phyloP scores from a whole-genome alignment of 352 stramenopile species.

The Pythium brachiatum region DNA sequence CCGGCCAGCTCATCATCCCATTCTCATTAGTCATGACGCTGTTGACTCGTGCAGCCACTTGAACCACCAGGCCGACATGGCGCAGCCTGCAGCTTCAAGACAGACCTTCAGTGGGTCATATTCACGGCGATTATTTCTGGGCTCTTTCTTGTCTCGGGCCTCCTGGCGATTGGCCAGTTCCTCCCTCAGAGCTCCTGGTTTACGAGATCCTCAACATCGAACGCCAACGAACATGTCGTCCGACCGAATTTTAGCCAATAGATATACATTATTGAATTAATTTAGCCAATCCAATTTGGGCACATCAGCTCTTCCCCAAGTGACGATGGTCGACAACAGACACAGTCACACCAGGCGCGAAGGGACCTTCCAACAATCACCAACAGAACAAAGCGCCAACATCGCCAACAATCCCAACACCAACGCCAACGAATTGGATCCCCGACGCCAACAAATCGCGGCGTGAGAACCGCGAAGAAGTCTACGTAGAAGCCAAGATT shows the following conservation, averaged over 20 bases:
- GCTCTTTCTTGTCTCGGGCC: no score
- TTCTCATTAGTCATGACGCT: no score
- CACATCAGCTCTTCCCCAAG: background rate
- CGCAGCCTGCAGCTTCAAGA: no score
- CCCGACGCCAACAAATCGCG: background rate
- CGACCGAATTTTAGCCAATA: background rate
- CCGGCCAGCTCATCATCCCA: no score
- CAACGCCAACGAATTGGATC: background rate
- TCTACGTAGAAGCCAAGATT: background rate
- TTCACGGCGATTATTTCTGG: conserved; percentile 2
- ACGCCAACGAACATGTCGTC: background rate
- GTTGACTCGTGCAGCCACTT: no score
- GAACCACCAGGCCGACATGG: no score
- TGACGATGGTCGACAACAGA: background rate
- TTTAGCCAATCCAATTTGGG: conserved; percentile 1
- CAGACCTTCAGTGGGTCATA: no score
- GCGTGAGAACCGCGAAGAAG: background rate
- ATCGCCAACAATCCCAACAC: background rate
- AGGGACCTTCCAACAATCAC: background rate
- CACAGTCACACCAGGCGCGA: background rate
- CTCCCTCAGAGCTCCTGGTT: background rate
- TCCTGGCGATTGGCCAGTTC: background rate
- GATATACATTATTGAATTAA: background rate
- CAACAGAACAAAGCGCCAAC: background rate
- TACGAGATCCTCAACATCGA: conserved; percentile 1